Conservation (phyloP, 345 rosid genomes). For the Isatis tinctoria region DNA sequence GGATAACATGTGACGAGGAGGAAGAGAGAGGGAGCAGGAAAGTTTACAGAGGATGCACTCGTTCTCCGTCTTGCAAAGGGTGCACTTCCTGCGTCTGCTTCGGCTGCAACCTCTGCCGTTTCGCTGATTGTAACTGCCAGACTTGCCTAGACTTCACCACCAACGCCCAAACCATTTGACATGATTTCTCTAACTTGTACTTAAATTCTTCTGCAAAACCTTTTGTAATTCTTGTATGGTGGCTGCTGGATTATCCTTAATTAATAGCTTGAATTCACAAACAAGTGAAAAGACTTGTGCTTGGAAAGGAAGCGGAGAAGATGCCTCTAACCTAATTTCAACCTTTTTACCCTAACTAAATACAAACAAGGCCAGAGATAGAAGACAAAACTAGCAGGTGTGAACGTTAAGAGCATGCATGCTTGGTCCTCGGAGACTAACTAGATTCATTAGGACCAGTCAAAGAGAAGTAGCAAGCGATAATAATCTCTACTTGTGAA, state of each 20-base stretch:
- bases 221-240: not conserved
- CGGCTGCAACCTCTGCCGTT: slow-evolving; percentile 86
- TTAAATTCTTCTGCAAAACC: slow-evolving; percentile 2
- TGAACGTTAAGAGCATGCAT: not conserved
- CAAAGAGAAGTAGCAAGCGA: not conserved
- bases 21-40: slow-evolving; percentile 75
- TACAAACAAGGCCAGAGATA: not conserved
- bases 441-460: not conserved
- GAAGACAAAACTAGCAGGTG: not conserved
- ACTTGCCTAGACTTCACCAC: slow-evolving; percentile 82
- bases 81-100: slow-evolving; percentile 98
- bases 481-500: no score
- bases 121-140: slow-evolving; percentile 91
- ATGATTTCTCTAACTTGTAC: not conserved
- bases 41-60: slow-evolving; percentile 79
- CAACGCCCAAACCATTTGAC: slow-evolving; percentile 20
- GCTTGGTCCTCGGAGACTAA: not conserved
- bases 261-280: not conserved
- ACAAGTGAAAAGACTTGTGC: not conserved
- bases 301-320: not conserved
- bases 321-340: not conserved
- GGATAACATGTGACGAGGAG: slow-evolving; percentile 69
- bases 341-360: not conserved
- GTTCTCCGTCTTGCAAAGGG: slow-evolving; percentile 83
- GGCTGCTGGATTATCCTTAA: not conserved